Evolutionary conservation across 2,329 filamentous ascomycete genomes (phyloP).

Genomic region (Colletotrichum falcatum): DNA sequence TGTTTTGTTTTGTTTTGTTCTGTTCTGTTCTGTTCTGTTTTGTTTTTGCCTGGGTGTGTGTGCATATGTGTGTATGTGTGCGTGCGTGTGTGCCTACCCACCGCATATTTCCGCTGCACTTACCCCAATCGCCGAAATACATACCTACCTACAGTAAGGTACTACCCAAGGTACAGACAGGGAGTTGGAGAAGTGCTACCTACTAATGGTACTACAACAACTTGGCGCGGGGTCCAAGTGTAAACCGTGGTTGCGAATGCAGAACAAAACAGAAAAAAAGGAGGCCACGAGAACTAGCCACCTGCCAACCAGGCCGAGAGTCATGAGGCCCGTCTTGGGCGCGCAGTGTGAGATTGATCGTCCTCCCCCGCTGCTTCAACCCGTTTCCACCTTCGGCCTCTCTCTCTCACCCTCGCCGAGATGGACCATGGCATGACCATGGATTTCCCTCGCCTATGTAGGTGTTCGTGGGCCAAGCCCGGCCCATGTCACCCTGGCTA

Average conservation of each 20-base stretch:
- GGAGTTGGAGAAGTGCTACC: neutral
- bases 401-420: neutral
- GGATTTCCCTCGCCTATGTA: neutral
- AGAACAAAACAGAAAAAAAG: conserved; percentile 2
- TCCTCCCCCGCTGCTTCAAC: conserved; percentile 11
- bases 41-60: neutral
- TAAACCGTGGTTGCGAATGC: conserved; percentile 12
- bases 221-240: conserved; percentile 24
- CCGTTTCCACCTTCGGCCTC: conserved; percentile 15
- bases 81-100: neutral
- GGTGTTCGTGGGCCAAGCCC: conserved; percentile 12
- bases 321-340: conserved; percentile 38
- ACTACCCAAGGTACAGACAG: no score
- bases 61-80: neutral
- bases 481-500: conserved; percentile 14
- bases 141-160: neutral
- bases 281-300: conserved; percentile 37
- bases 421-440: neutral
- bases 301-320: conserved; percentile 31
- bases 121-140: no score
- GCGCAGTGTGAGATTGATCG: conserved; percentile 26
- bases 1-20: neutral
- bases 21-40: neutral
- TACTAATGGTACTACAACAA: neutral
- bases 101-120: neutral